Conservation (phyloP, 2,329 filamentous ascomycete genomes). For the Fusarium pilosicola region DNA sequence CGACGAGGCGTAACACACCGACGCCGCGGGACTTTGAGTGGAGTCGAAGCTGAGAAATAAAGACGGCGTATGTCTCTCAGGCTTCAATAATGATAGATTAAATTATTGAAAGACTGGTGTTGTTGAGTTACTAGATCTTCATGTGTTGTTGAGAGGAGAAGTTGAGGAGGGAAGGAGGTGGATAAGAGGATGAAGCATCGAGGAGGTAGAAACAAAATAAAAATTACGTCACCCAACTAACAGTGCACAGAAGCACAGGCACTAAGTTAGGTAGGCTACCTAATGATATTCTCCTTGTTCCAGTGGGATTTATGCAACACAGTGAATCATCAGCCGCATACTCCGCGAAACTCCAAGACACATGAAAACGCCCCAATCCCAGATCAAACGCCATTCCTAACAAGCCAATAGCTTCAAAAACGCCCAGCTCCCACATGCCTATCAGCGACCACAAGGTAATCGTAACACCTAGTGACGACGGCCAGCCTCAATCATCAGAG, state of each 20-base stretch:
- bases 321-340: neutral
- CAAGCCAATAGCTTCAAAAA: neutral
- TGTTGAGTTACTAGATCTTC: rapidly evolving
- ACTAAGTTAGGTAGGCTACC: too few relatives aligned
- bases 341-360: neutral
- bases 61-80: too few relatives aligned
- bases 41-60: too few relatives aligned
- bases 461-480: neutral
- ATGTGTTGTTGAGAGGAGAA: neutral
- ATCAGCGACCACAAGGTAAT: neutral
- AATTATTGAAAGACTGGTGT: rapidly evolving
- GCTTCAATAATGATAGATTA: rapidly evolving
- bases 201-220: too few relatives aligned
- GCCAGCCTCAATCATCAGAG: neutral
- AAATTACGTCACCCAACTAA: neutral
- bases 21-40: neutral
- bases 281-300: neutral
- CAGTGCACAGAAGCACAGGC: rapidly evolving
- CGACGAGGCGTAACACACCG: rapidly evolving
- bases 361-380: neutral
- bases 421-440: too few relatives aligned
- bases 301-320: neutral
- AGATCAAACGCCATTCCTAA: neutral
- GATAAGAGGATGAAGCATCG: neutral
- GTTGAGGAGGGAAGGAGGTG: neutral